Conservation (phyloP, 768 basidiomycete species). For the Neoboletus magnificus region DNA sequence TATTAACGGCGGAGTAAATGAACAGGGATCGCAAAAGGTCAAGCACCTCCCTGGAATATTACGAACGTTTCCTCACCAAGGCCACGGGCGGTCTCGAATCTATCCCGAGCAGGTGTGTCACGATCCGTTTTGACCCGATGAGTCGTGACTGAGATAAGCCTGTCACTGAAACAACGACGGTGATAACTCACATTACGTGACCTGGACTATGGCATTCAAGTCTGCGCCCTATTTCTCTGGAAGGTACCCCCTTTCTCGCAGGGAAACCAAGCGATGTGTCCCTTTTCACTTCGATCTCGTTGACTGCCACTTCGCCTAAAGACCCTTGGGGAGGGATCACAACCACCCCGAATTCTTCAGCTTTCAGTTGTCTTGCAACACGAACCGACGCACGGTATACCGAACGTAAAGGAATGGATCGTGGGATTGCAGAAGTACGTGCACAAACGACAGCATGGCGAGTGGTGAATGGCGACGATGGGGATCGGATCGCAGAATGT, state of each 20-base stretch:
- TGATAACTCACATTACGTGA: background rate
- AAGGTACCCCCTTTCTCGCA: conserved; percentile 66
- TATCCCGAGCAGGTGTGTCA: conserved; percentile 46
- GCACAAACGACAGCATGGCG: conserved; percentile 55
- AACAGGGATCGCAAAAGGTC: background rate
- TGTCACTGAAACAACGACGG: background rate
- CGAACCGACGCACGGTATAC: conserved; percentile 60
- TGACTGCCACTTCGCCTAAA: conserved; percentile 48
- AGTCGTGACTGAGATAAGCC: background rate
- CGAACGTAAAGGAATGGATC: conserved; percentile 57
- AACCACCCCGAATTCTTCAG: conserved; percentile 41
- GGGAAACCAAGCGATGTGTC: conserved; percentile 82
- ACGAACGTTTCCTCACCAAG: conserved; percentile 53
- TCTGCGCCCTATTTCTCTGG: conserved; percentile 64
- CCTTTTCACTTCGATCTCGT: conserved; percentile 74
- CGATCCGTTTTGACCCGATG: background rate
- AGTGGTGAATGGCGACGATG: conserved; percentile 68
- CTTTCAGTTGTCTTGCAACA: conserved; percentile 67
- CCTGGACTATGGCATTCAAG: conserved; percentile 26
- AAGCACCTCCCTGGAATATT: conserved; percentile 47
- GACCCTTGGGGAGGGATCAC: conserved; percentile 41
- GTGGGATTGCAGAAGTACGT: conserved; percentile 58
- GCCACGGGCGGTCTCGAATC: conserved; percentile 53
- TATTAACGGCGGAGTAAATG: background rate
- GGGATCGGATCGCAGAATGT: conserved; percentile 81